Conservation (phyloP, 805 yeast genomes). For the Lipomyces orientalis region DNA sequence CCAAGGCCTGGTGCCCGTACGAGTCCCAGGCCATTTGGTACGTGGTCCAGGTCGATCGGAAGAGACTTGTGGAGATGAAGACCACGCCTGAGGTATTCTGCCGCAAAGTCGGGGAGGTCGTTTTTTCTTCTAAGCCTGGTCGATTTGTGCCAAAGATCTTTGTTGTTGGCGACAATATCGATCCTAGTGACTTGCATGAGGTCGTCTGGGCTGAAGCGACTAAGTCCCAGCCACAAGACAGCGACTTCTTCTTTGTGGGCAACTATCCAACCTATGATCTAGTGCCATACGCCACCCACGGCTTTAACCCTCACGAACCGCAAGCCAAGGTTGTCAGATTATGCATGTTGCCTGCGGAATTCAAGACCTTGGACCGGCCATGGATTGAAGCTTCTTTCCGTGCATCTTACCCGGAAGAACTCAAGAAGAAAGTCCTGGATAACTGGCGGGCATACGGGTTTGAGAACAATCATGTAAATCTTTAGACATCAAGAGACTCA, state of each 20-base stretch:
- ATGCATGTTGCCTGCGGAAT: not conserved
- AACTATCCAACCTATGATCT: not conserved
- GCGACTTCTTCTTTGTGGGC: slow-evolving; percentile 1
- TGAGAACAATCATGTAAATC: not conserved
- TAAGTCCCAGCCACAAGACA: not conserved
- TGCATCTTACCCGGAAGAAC: slow-evolving; percentile 1
- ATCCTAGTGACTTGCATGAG: not conserved
- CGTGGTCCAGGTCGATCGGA: slow-evolving; percentile 3
- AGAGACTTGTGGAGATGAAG: not conserved
- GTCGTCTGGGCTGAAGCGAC: slow-evolving; percentile 3
- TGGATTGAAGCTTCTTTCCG: not conserved
- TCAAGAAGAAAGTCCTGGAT: not conserved
- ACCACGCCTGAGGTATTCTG: not conserved
- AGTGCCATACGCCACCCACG: slow-evolving; percentile 3
- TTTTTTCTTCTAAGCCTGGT: not conserved
- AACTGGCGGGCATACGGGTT: not conserved
- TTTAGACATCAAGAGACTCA: not conserved
- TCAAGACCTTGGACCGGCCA: slow-evolving; percentile 1
- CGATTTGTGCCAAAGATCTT: slow-evolving; percentile 1
- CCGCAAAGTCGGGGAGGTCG: not conserved
- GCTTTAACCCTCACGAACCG: not conserved
- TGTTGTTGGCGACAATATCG: slow-evolving; percentile 1
- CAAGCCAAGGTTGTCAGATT: not conserved
- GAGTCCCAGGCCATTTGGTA: slow-evolving; percentile 1
- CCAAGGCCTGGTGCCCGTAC: slow-evolving; percentile 1